Percentiles rank a stretch among this genome's conserved stretches.
phyloP scores from a whole-genome alignment of 345 rosid genomes.

The Mallotus nudiflorus region DNA sequence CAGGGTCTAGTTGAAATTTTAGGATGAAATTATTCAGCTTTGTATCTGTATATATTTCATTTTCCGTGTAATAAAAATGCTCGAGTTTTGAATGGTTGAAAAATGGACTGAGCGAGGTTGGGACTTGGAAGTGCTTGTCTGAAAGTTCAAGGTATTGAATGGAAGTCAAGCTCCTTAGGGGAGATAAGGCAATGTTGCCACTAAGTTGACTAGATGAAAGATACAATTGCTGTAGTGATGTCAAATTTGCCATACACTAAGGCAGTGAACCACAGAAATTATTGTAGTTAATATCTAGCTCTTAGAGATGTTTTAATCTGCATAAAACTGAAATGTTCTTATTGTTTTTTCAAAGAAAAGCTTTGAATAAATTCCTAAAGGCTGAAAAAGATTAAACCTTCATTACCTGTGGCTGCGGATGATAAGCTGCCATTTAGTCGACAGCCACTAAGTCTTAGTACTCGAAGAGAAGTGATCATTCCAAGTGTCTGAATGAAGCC shows the following conservation, averaged over 20 bases:
- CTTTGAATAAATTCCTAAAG: too few relatives aligned
- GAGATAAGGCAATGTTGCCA: neutral
- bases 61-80: neutral
- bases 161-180: neutral
- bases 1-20: neutral
- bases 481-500: too few relatives aligned
- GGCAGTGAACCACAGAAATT: neutral
- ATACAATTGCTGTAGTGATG: neutral
- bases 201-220: neutral
- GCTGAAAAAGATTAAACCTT: too few relatives aligned
- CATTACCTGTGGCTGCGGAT: too few relatives aligned
- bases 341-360: too few relatives aligned
- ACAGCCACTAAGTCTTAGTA: too few relatives aligned
- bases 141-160: neutral
- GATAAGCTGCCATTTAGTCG: too few relatives aligned
- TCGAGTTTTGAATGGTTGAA: constrained; percentile 1
- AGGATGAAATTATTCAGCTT: neutral
- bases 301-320: neutral
- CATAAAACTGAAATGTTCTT: neutral
- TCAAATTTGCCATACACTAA: neutral
- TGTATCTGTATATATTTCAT: neutral
- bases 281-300: neutral
- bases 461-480: too few relatives aligned
- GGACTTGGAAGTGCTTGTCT: neutral
- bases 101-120: neutral